These are phyloP conservation scores for Cicer bijugum DNA, from an alignment of 306 rosid species.

Conservation along the genomic window DNA sequence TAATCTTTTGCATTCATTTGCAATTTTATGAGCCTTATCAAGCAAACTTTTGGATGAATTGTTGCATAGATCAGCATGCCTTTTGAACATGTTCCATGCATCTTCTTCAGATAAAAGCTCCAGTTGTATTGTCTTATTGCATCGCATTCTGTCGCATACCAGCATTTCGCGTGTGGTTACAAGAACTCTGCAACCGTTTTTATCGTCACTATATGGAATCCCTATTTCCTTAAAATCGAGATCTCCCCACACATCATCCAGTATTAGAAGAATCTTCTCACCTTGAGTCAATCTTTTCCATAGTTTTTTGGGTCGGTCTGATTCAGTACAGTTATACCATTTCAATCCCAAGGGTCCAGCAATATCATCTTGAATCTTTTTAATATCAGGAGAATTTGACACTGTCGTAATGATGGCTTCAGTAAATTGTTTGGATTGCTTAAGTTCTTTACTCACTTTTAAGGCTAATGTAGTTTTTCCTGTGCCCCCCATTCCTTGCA, in stretches of 20 bases:
- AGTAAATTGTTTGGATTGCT: neutral
- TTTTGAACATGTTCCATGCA: neutral
- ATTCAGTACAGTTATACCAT: too few relatives aligned
- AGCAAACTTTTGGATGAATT: neutral
- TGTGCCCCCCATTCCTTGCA: constrained; percentile 28
- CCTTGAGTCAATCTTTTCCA: too few relatives aligned
- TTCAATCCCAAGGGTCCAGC: neutral
- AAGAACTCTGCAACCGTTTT: neutral
- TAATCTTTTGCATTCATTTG: constrained; percentile 36
- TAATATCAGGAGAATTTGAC: neutral
- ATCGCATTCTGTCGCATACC: neutral
- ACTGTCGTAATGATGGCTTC: neutral
- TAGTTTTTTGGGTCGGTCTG: too few relatives aligned
- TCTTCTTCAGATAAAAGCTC: neutral
- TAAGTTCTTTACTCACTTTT: neutral
- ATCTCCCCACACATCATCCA: too few relatives aligned
- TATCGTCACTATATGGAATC: neutral
- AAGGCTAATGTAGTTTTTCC: constrained; percentile 33
- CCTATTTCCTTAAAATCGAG: too few relatives aligned
- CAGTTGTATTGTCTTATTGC: neutral
- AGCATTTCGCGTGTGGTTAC: neutral
- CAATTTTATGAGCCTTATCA: neutral
- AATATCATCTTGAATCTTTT: constrained; percentile 27
- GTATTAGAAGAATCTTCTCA: too few relatives aligned
- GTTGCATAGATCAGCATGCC: neutral